phyloP scores from a whole-genome alignment of 2,329 filamentous ascomycete genomes.

The Magnaporthiopsis poae region DNA sequence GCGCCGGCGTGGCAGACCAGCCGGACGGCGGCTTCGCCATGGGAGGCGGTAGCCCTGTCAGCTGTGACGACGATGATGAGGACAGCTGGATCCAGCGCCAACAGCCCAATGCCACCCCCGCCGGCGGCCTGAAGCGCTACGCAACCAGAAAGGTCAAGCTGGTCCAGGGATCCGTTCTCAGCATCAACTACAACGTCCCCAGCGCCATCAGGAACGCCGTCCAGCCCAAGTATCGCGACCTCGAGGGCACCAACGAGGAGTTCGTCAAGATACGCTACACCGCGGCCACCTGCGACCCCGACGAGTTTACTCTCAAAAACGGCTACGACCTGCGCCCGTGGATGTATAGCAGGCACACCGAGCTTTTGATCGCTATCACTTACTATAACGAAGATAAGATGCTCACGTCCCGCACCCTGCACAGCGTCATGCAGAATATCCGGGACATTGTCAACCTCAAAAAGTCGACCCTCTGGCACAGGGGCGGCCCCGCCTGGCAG shows the following conservation, averaged over 20 bases:
- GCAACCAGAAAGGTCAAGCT: conserved; percentile 97
- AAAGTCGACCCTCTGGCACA: conserved; percentile 99
- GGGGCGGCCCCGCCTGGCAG: conserved; percentile 96
- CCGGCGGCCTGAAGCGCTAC: conserved; percentile 73
- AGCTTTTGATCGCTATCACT: conserved; percentile 92
- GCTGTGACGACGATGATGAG: conserved; percentile 37
- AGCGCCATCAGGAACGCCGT: conserved; percentile 96
- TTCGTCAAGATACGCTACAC: conserved; percentile 99
- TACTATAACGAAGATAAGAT: conserved; percentile 99
- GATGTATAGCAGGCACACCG: conserved; percentile 98
- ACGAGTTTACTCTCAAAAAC: conserved; percentile 97
- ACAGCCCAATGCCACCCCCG: conserved; percentile 41
- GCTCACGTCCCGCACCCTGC: conserved; percentile 78
- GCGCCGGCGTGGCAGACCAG: conserved; percentile 14
- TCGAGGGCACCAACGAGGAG: conserved; percentile 87
- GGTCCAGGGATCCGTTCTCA: conserved; percentile 89
- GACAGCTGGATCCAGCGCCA: conserved; percentile 62
- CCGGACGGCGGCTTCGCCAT: conserved; percentile 26
- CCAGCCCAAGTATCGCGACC: conserved; percentile 82
- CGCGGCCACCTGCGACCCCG: conserved; percentile 92
- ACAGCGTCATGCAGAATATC: conserved; percentile 98
- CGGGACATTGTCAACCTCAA: conserved; percentile 97
- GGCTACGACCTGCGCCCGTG: conserved; percentile 94
- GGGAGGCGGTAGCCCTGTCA: conserved; percentile 32
- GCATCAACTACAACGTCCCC: conserved; percentile 92